Evolutionary conservation across 805 yeast genomes (phyloP).

Genomic region (Myxozyma monticola): DNA sequence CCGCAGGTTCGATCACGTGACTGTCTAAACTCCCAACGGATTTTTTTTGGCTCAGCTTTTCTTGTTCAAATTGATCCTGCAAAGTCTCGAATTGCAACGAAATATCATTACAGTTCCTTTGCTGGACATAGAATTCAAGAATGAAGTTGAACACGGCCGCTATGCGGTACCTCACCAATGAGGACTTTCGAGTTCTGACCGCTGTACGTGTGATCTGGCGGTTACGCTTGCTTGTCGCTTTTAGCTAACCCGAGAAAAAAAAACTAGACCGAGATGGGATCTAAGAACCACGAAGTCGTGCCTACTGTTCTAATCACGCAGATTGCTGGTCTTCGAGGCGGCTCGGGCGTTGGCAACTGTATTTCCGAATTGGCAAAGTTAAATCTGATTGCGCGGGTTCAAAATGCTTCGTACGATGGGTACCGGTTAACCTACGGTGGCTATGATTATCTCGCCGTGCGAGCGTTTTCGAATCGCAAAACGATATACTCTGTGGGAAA

Average conservation of each 20-base stretch:
- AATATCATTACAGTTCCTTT: no score
- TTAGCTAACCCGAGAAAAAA: no score
- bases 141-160: slow-evolving; percentile 94
- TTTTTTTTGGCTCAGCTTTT: no score
- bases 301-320: slow-evolving; percentile 84
- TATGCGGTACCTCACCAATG: slow-evolving; percentile 88
- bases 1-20: no score
- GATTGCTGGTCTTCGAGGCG: slow-evolving; percentile 72
- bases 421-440: slow-evolving; percentile 86
- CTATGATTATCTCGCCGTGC: slow-evolving; percentile 87
- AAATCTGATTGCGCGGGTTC: slow-evolving; percentile 68
- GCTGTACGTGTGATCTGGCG: no score
- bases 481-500: slow-evolving; percentile 77
- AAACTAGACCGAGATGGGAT: slow-evolving; percentile 70
- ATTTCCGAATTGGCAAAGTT: slow-evolving; percentile 86
- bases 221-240: no score
- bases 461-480: slow-evolving; percentile 73
- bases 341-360: slow-evolving; percentile 72
- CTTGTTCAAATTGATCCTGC: no score
- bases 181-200: slow-evolving; percentile 84
- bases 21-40: no score
- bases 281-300: slow-evolving; percentile 90
- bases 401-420: slow-evolving; percentile 90
- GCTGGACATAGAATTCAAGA: slow-evolving; percentile 28
- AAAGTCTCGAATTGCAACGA: no score